Percentiles rank a stretch among this genome's conserved stretches.
Conservation (phyloP, 140 eudicot species). For the Oenanthe javanica region DNA sequence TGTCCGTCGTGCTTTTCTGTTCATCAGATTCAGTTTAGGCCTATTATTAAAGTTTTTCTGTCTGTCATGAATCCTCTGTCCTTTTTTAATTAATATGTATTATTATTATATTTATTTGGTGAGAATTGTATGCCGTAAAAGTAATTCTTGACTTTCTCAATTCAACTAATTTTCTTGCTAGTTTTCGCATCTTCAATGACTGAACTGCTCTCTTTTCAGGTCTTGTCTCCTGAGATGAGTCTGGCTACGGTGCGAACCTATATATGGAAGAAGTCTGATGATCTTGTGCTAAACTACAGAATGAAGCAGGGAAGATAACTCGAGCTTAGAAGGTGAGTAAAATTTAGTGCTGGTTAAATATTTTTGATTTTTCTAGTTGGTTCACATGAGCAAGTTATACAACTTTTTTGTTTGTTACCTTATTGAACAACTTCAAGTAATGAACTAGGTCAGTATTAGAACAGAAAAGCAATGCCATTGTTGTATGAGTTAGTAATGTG, state of each 20-base stretch:
- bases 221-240: conserved; percentile 87
- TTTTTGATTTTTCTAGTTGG: neutral
- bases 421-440: neutral
- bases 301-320: conserved; percentile 50
- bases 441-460: neutral
- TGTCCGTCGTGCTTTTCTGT: neutral
- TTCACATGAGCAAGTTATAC: neutral
- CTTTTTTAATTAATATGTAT: neutral
- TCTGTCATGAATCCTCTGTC: neutral
- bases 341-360: neutral
- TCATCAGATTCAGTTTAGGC: neutral
- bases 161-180: neutral
- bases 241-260: conserved; percentile 93
- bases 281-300: conserved; percentile 75
- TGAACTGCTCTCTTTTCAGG: conserved; percentile 32
- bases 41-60: neutral
- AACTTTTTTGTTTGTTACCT: neutral
- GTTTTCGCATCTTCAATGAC: neutral
- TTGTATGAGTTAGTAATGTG: neutral
- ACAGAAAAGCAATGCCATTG: neutral
- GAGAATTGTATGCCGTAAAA: neutral
- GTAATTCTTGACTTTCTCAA: neutral
- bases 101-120: neutral
- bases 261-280: conserved; percentile 91
- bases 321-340: conserved; percentile 23